These are phyloP conservation scores for Kwoniella europaea DNA, from an alignment of 768 basidiomycete species.

Conservation along the genomic window DNA sequence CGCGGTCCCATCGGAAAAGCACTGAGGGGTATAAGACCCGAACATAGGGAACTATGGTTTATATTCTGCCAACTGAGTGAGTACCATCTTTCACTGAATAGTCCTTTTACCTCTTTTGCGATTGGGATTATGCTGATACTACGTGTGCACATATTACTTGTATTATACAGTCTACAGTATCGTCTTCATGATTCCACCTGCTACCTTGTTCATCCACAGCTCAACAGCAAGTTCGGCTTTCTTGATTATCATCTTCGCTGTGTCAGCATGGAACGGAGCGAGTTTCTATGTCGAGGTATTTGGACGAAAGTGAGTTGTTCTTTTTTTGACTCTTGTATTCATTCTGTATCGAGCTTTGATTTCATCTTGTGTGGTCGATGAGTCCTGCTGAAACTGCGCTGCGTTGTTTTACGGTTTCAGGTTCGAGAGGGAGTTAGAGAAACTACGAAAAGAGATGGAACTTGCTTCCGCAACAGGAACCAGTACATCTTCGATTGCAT, in stretches of 20 bases:
- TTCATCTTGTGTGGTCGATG: too few relatives aligned
- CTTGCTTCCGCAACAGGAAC: conserved; percentile 60
- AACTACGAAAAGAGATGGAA: conserved; percentile 85
- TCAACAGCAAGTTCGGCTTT: conserved; percentile 77
- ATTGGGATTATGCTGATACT: too few relatives aligned
- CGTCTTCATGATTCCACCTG: conserved; percentile 81
- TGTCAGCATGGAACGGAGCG: conserved; percentile 92
- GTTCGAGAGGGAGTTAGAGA: conserved; percentile 90
- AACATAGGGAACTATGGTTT: conserved; percentile 73
- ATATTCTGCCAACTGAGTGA: conserved; percentile 82
- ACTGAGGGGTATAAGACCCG: conserved; percentile 67
- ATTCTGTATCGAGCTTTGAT: too few relatives aligned
- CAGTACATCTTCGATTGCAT: conserved; percentile 17
- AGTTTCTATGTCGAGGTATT: conserved; percentile 92
- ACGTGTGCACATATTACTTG: too few relatives aligned
- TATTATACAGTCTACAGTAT: conserved; percentile 72
- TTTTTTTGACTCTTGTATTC: too few relatives aligned
- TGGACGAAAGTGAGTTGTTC: conserved; percentile 92
- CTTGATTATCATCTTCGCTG: conserved; percentile 77
- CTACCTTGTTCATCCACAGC: conserved; percentile 81
- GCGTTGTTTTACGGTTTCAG: conserved; percentile 58
- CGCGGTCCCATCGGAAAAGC: conserved; percentile 77
- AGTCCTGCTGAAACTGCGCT: too few relatives aligned
- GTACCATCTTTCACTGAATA: conserved; percentile 37
- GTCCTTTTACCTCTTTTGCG: conserved; percentile 18